A percentile compares a stretch with the other conserved stretches of the same genome.
Evolutionary conservation across 2,329 filamentous ascomycete genomes (phyloP).

Genomic region (Pyricularia pennisetigena): DNA sequence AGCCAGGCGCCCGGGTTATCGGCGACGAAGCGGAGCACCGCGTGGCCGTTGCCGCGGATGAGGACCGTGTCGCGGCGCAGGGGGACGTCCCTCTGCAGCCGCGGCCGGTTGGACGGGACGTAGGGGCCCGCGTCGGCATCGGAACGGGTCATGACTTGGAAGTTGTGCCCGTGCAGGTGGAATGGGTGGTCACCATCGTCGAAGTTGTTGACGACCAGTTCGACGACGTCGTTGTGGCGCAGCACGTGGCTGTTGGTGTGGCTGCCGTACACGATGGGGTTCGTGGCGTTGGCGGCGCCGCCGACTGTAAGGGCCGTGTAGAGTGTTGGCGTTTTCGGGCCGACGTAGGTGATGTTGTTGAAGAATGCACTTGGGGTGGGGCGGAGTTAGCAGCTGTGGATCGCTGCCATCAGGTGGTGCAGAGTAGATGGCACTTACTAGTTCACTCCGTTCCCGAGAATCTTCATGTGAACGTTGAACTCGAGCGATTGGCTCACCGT

Average conservation of each 20-base stretch:
- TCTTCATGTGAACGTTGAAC: conserved; percentile 56
- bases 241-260: conserved; percentile 60
- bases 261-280: conserved; percentile 54
- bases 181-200: conserved; percentile 15
- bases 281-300: conserved; percentile 38
- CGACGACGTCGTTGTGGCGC: conserved; percentile 54
- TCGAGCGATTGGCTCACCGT: conserved; percentile 54
- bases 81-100: neutral
- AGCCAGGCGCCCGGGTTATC: conserved; percentile 6
- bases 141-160: conserved; percentile 8
- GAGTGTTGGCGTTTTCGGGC: conserved; percentile 67
- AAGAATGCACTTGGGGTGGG: conserved; percentile 43
- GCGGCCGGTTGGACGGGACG: neutral
- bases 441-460: conserved; percentile 55
- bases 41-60: conserved; percentile 8
- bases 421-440: conserved; percentile 36
- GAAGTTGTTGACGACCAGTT: conserved; percentile 47
- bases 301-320: conserved; percentile 64
- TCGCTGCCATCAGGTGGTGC: neutral
- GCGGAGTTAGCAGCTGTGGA: conserved; percentile 1
- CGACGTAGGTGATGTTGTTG: conserved; percentile 68
- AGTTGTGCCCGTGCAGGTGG: conserved; percentile 15
- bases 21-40: conserved; percentile 3
- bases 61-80: conserved; percentile 2
- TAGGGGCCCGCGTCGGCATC: conserved; percentile 10